Evolutionary conservation across 306 rosid species (phyloP), one percentile per base, ranked within the genome.

Genomic region (Psophocarpus tetragonolobus): DNA sequence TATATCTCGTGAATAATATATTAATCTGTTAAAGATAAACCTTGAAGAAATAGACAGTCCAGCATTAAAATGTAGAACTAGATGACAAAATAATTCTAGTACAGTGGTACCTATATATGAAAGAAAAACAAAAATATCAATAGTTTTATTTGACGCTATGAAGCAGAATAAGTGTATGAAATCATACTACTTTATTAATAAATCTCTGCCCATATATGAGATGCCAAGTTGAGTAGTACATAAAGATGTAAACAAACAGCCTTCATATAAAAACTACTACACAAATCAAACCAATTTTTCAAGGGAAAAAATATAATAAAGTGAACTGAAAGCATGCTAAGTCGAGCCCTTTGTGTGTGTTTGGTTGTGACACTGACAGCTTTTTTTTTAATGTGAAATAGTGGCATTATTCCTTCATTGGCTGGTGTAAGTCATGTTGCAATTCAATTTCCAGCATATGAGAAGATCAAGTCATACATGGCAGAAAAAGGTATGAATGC

Each of bases 401-500:
- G 97, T 87, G 98, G 98, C 80, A 90, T 95, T 48, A 3, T 95
- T 39, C 97, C 98, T 79, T 95, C 98, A 39, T 78, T 95, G 89
- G 93, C 88, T 26, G 98, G 98, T 7, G 51, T 95, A 87, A 95
- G 93, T 87, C 98, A 95, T 81, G 98, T 95, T 79, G 98, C 97
- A 4, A 95, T 95, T 86, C 98, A 95, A 39, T 91, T 95, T 78
- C 97, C 97, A 8, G 92, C 93, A 17, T 95, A 89, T 17, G 98
- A 95, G 81, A 90, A 79, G 88, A 88, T 95, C 63, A 95, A 95
- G 84, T 80, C 54, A 4, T 86, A 91, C 71, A 76, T 91, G 85
- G 97, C 98, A 17, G 67, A 83, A 82, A 90, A 84, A 74, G 93
- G 98, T 92, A 85, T 71, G 30, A 13, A 32, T 48, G 80, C 53